A percentile compares a stretch with the other conserved stretches of the same genome.
phyloP scores from a whole-genome alignment of 2,329 filamentous ascomycete genomes.

The Colletotrichum sp. region DNA sequence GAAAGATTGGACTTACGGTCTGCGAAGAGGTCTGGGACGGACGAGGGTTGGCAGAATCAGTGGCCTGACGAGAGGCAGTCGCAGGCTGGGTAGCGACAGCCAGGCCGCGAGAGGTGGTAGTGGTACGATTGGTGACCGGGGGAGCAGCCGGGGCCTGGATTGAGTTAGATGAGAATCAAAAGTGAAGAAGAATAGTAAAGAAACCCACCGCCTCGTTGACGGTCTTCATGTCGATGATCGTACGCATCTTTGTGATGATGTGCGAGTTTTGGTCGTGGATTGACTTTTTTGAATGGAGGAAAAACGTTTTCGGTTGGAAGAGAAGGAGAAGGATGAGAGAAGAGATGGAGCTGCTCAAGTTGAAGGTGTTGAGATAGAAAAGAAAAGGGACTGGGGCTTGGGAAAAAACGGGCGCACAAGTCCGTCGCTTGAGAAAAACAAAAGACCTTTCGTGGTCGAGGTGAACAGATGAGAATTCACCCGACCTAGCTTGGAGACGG shows the following conservation, averaged over 20 bases:
- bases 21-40: fast-evolving
- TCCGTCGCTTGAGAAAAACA: background rate
- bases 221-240: background rate
- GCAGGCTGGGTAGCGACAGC: fast-evolving
- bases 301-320: background rate
- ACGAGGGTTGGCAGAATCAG: fast-evolving
- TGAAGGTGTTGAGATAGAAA: background rate
- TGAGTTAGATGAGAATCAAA: background rate
- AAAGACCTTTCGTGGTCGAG: background rate
- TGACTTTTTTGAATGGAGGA: background rate
- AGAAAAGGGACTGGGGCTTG: background rate
- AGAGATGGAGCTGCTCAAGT: background rate
- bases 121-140: too few relatives aligned
- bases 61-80: background rate
- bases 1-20: background rate
- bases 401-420: fast-evolving
- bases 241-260: background rate
- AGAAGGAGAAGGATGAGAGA: fast-evolving
- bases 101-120: too few relatives aligned
- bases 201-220: background rate
- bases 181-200: background rate
- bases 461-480: background rate
- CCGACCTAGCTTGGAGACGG: fast-evolving
- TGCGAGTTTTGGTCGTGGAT: background rate
- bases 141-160: background rate